These are phyloP conservation scores for Paxillus involutus DNA, from an alignment of 768 basidiomycete species.

Conservation along the genomic window DNA sequence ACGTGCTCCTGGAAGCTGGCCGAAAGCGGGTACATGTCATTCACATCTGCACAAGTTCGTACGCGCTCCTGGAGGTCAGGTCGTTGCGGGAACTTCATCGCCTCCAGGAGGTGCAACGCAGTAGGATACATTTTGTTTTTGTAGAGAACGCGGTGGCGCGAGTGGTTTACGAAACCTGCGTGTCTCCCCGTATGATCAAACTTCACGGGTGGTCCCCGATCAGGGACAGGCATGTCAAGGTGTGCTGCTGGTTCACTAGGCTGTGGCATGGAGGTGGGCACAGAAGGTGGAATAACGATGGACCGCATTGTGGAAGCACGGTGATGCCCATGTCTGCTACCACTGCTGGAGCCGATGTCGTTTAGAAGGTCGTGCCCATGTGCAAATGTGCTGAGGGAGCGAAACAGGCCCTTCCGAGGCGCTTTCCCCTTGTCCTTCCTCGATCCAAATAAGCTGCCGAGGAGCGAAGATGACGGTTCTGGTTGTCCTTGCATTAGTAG, in stretches of 20 bases:
- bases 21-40: constrained; percentile 39
- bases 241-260: background rate
- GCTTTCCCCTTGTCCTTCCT: constrained; percentile 36
- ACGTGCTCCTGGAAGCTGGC: constrained; percentile 35
- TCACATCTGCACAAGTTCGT: constrained; percentile 39
- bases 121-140: constrained; percentile 58
- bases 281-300: constrained; percentile 22
- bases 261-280: constrained; percentile 1
- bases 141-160: constrained; percentile 61
- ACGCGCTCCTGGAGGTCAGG: constrained; percentile 60
- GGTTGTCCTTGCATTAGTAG: constrained; percentile 13
- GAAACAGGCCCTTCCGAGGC: constrained; percentile 43
- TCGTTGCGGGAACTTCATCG: constrained; percentile 60
- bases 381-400: constrained; percentile 37
- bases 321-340: constrained; percentile 16
- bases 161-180: constrained; percentile 62
- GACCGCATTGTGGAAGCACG: constrained; percentile 21
- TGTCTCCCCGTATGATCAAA: constrained; percentile 45
- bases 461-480: constrained; percentile 19
- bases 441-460: constrained; percentile 21
- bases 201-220: constrained; percentile 27
- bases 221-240: constrained; percentile 17
- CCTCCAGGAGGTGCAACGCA: constrained; percentile 75
- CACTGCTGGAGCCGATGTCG: constrained; percentile 15
- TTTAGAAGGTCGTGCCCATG: constrained; percentile 9